A percentile compares a stretch with the other conserved stretches of the same genome.
Conservation (phyloP, 306 rosid species). For the Mimosa pudica region DNA sequence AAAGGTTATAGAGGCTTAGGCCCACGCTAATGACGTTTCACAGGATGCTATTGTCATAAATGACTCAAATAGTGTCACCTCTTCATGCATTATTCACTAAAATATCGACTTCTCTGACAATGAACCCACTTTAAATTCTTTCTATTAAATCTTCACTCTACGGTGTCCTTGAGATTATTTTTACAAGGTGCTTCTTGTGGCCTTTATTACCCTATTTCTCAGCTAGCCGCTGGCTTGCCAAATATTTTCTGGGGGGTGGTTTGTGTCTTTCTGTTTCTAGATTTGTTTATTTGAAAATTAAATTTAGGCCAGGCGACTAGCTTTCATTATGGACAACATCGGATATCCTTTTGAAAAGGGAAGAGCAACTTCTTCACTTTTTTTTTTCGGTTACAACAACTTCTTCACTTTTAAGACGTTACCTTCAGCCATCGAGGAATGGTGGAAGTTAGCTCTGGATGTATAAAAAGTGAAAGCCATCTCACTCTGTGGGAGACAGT, state of each 20-base stretch:
- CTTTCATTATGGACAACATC: slow-evolving; percentile 24
- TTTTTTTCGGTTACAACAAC: not conserved
- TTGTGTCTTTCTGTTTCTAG: slow-evolving; percentile 18
- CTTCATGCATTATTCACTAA: slow-evolving; percentile 36
- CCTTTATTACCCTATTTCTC: slow-evolving; percentile 35
- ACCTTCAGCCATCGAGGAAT: slow-evolving; percentile 35
- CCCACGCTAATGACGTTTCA: slow-evolving; percentile 53
- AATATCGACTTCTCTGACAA: slow-evolving; percentile 27
- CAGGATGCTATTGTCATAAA: slow-evolving; percentile 34
- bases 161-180: slow-evolving; percentile 28
- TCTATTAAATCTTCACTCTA: slow-evolving; percentile 5
- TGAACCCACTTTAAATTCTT: slow-evolving; percentile 20
- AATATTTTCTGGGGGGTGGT: slow-evolving; percentile 25
- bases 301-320: not conserved
- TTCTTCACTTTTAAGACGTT: slow-evolving; percentile 27
- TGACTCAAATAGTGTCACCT: slow-evolving; percentile 45
- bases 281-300: slow-evolving; percentile 22
- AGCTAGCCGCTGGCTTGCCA: slow-evolving; percentile 38
- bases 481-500: slow-evolving; percentile 56
- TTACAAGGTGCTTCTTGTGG: slow-evolving; percentile 42
- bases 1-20: slow-evolving; percentile 43
- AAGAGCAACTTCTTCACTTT: slow-evolving; percentile 31
- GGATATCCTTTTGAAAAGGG: slow-evolving; percentile 32
- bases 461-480: slow-evolving; percentile 53
- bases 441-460: slow-evolving; percentile 42